These are phyloP conservation scores for Casuarina glauca DNA, from an alignment of 306 rosid genomes.

Conservation along the genomic window DNA sequence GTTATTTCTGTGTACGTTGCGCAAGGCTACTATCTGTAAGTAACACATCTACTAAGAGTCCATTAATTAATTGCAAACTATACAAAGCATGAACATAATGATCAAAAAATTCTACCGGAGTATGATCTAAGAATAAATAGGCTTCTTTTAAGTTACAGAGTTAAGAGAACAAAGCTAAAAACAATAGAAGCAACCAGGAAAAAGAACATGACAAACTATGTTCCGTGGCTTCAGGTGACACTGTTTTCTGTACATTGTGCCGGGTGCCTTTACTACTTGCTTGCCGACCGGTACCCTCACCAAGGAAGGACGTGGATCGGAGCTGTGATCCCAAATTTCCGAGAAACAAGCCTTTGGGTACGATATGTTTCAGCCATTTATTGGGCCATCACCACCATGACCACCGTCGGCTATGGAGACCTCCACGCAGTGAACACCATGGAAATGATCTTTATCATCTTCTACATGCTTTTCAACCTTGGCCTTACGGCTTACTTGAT, in stretches of 20 bases:
- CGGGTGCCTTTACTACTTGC: slow-evolving; percentile 79
- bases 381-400: slow-evolving; percentile 95
- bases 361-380: slow-evolving; percentile 82
- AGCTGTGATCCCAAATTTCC: slow-evolving; percentile 58
- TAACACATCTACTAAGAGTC: slow-evolving; percentile 15
- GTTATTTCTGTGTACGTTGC: slow-evolving; percentile 81
- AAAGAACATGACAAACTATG: background rate
- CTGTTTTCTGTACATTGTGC: slow-evolving; percentile 72
- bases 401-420: slow-evolving; percentile 95
- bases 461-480: slow-evolving; percentile 92
- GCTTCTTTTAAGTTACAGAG: too few species aligned
- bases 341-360: slow-evolving; percentile 59
- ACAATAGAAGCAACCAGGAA: background rate
- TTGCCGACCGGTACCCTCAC: slow-evolving; percentile 71
- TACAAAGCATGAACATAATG: too few species aligned
- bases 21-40: slow-evolving; percentile 77
- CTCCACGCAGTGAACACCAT: slow-evolving; percentile 78
- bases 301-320: slow-evolving; percentile 89
- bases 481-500: slow-evolving; percentile 93
- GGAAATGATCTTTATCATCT: slow-evolving; percentile 84
- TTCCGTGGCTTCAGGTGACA: slow-evolving; percentile 56
- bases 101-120: too few species aligned
- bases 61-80: too few species aligned
- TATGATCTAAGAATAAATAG: too few species aligned
- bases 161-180: too few species aligned